A percentile compares a stretch with the other conserved stretches of the same genome.
Conservation (phyloP, 2,329 filamentous ascomycete species). For the Fusarium tuaranense region DNA sequence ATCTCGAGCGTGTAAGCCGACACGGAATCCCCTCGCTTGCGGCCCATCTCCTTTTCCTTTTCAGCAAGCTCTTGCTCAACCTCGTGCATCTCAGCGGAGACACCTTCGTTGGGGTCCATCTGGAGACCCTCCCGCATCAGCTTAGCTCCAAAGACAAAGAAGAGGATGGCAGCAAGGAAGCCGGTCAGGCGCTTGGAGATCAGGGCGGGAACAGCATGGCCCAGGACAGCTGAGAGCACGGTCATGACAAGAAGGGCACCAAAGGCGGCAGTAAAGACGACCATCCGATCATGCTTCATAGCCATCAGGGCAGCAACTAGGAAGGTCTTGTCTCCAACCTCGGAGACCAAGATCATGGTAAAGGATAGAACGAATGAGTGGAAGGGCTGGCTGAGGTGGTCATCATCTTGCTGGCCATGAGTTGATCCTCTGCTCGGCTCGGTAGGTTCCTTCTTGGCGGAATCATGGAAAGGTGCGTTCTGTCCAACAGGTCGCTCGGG, state of each 20-base stretch:
- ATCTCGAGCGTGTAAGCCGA: conserved; percentile 85
- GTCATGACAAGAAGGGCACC: conserved; percentile 94
- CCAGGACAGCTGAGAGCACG: conserved; percentile 89
- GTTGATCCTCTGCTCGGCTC: conserved; percentile 55
- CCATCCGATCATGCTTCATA: conserved; percentile 94
- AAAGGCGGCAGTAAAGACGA: conserved; percentile 97
- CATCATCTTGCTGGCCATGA: conserved; percentile 60
- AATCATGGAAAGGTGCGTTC: conserved; percentile 75
- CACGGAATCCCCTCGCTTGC: conserved; percentile 72
- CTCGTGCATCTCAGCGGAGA: conserved; percentile 97
- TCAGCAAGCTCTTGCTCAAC: conserved; percentile 94
- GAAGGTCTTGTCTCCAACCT: conserved; percentile 99
- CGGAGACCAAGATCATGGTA: conserved; percentile 97
- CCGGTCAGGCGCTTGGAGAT: conserved; percentile 93
- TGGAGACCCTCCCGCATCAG: conserved; percentile 87
- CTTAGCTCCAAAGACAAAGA: conserved; percentile 89
- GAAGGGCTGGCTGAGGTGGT: conserved; percentile 78
- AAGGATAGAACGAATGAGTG: conserved; percentile 94
- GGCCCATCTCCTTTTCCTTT: conserved; percentile 83
- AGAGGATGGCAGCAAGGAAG: conserved; percentile 85
- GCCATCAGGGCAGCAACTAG: conserved; percentile 97
- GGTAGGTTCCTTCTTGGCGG: conserved; percentile 73
- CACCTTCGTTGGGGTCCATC: conserved; percentile 91
- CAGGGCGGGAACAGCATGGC: conserved; percentile 90
- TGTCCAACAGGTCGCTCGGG: conserved; percentile 83